Evolutionary conservation across 2,329 filamentous ascomycete species (phyloP).

Genomic region (Nigrograna mackinnonii): DNA sequence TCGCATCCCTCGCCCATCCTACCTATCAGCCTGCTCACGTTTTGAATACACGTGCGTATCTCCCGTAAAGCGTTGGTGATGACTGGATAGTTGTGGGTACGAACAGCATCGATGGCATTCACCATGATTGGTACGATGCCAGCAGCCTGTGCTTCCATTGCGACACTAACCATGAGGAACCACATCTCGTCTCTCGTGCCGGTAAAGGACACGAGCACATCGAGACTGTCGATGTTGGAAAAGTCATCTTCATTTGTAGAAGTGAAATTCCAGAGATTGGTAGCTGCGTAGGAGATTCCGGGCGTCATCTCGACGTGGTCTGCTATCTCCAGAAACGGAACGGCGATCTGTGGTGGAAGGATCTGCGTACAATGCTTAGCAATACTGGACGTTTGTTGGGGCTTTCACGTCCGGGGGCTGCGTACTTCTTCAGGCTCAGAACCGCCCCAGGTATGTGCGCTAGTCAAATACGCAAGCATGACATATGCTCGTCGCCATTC

Average conservation of each 20-base stretch:
- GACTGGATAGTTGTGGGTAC: slow-evolving; percentile 41
- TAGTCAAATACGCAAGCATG: slow-evolving; percentile 71
- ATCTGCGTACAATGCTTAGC: slow-evolving; percentile 14
- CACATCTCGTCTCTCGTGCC: slow-evolving; percentile 39
- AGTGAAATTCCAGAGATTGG: slow-evolving; percentile 40
- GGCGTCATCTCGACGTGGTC: slow-evolving; percentile 37
- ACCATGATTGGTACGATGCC: slow-evolving; percentile 51
- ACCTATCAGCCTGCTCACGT: slow-evolving; percentile 45
- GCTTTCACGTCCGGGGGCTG: no score
- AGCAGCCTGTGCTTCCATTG: slow-evolving; percentile 56
- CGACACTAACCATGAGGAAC: slow-evolving; percentile 57
- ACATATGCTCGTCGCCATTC: slow-evolving; percentile 85
- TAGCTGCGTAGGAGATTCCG: slow-evolving; percentile 35
- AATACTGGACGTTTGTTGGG: background rate
- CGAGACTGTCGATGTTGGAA: slow-evolving; percentile 31
- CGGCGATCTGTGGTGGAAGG: slow-evolving; percentile 32
- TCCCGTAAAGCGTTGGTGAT: slow-evolving; percentile 43
- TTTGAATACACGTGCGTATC: slow-evolving; percentile 46
- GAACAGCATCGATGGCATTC: slow-evolving; percentile 50
- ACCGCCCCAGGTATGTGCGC: slow-evolving; percentile 82
- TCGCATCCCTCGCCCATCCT: slow-evolving; percentile 56
- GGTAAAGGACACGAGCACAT: slow-evolving; percentile 32
- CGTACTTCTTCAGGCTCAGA: slow-evolving; percentile 69
- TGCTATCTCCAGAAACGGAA: slow-evolving; percentile 30
- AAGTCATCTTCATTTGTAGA: slow-evolving; percentile 22